Conservation (phyloP, 2,329 filamentous ascomycete species). For the Curvularia verruculosa region DNA sequence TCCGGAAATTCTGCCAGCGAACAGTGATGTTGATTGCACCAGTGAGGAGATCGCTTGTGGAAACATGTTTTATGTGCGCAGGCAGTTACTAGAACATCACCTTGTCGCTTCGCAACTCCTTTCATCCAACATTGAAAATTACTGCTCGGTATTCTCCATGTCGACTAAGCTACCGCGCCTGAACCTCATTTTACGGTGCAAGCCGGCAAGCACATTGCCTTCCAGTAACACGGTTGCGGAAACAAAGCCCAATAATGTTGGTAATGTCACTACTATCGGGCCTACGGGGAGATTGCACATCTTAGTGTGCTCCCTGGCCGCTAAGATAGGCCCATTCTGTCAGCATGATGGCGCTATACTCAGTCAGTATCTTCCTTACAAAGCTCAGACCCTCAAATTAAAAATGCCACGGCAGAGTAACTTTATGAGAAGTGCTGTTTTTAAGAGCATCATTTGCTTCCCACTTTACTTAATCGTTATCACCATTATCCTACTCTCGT, state of each 20-base stretch:
- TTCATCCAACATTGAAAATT: not conserved
- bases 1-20: not conserved
- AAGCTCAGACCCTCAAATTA: not conserved
- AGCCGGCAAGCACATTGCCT: not conserved
- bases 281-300: not conserved
- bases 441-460: not conserved
- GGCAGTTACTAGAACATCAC: not conserved
- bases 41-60: not conserved
- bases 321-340: not conserved
- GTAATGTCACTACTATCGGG: not conserved
- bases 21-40: not conserved
- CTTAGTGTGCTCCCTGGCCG: not conserved
- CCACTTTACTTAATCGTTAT: not conserved
- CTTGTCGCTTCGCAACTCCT: not conserved
- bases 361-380: not conserved
- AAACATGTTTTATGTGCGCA: not conserved
- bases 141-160: not conserved
- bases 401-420: too few species aligned
- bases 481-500: not conserved
- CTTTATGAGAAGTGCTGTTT: too few species aligned
- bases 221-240: not conserved
- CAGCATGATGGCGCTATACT: not conserved
- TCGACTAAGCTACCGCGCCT: not conserved
- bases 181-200: not conserved
- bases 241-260: not conserved